Evolutionary conservation across 2,329 filamentous ascomycete species (phyloP).

Genomic region (Coniochaeta ligniaria): DNA sequence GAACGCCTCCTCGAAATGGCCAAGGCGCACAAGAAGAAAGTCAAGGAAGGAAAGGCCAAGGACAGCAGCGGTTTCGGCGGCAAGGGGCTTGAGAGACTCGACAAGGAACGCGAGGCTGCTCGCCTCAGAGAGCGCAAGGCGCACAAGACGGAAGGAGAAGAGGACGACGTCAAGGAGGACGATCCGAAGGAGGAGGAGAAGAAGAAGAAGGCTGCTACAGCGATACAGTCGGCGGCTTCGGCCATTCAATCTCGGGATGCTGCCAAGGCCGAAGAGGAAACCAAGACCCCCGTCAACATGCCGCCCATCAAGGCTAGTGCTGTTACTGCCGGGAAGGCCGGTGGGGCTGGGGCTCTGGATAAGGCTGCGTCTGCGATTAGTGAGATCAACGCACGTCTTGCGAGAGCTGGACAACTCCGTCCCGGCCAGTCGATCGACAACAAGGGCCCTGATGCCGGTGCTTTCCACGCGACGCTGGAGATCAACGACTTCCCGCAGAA

Average conservation of each 20-base stretch:
- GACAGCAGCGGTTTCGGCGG: constrained; percentile 87
- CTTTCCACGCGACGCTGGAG: constrained; percentile 93
- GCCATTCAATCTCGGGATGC: constrained; percentile 46
- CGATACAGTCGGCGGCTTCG: constrained; percentile 56
- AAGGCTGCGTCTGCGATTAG: constrained; percentile 86
- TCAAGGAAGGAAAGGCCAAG: constrained; percentile 88
- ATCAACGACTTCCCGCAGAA: constrained; percentile 99
- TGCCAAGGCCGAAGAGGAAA: constrained; percentile 33
- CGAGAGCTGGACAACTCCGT: constrained; percentile 81
- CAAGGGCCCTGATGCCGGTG: constrained; percentile 93
- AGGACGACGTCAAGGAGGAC: constrained; percentile 73
- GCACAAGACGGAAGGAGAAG: constrained; percentile 79
- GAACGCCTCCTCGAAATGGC: constrained; percentile 59
- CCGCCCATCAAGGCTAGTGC: constrained; percentile 25
- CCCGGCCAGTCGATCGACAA: constrained; percentile 95
- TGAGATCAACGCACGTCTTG: constrained; percentile 84
- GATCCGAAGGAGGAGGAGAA: constrained; percentile 61
- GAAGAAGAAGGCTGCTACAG: constrained; percentile 58
- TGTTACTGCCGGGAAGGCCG: constrained; percentile 39
- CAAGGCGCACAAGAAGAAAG: constrained; percentile 76
- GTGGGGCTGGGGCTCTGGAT: constrained; percentile 60
- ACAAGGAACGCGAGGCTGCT: constrained; percentile 83
- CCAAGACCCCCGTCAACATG: constrained; percentile 18
- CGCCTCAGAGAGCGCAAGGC: constrained; percentile 81
- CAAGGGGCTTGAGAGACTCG: constrained; percentile 85